Evolutionary conservation across 768 basidiomycete genomes (phyloP).

Genomic region (Lentinus brumalis): DNA sequence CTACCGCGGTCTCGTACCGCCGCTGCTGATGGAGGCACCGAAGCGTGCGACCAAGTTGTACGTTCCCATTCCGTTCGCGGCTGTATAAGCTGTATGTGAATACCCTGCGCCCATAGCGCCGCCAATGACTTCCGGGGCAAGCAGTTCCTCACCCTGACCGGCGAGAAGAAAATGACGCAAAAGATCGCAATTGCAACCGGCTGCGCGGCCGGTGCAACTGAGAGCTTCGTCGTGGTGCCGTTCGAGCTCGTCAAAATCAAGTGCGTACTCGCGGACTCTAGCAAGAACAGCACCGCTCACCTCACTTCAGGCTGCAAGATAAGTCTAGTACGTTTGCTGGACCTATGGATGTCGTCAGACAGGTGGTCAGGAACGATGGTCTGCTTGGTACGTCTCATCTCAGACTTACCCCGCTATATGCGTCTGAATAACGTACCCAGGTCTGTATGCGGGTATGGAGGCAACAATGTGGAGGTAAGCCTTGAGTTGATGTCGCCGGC

Average conservation of each 20-base stretch:
- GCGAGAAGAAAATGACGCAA: constrained; percentile 86
- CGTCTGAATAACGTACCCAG: constrained; percentile 1
- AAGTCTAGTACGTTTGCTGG: constrained; percentile 89
- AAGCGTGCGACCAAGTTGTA: constrained; percentile 98
- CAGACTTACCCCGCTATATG: background rate
- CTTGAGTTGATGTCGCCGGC: background rate
- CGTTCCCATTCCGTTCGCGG: constrained; percentile 28
- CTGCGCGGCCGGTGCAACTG: constrained; percentile 92
- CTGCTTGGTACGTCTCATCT: constrained; percentile 51
- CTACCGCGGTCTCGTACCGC: constrained; percentile 96
- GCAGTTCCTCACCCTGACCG: constrained; percentile 60
- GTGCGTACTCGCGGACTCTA: constrained; percentile 40
- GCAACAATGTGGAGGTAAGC: constrained; percentile 93
- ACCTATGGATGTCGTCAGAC: constrained; percentile 87
- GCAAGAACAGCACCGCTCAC: too few relatives aligned
- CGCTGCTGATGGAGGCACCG: constrained; percentile 92
- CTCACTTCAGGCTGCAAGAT: constrained; percentile 73
- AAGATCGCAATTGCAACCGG: constrained; percentile 87
- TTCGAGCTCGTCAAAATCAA: constrained; percentile 96
- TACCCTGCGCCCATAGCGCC: constrained; percentile 45
- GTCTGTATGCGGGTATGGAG: constrained; percentile 92
- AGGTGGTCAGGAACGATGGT: constrained; percentile 77
- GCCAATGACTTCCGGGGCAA: constrained; percentile 97
- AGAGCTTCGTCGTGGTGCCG: constrained; percentile 93
- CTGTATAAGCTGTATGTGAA: background rate